Evolutionary conservation across 2,329 filamentous ascomycete species (phyloP), one percentile per base, ranked within the genome.

Genomic region (Paecilomyces variotii): DNA sequence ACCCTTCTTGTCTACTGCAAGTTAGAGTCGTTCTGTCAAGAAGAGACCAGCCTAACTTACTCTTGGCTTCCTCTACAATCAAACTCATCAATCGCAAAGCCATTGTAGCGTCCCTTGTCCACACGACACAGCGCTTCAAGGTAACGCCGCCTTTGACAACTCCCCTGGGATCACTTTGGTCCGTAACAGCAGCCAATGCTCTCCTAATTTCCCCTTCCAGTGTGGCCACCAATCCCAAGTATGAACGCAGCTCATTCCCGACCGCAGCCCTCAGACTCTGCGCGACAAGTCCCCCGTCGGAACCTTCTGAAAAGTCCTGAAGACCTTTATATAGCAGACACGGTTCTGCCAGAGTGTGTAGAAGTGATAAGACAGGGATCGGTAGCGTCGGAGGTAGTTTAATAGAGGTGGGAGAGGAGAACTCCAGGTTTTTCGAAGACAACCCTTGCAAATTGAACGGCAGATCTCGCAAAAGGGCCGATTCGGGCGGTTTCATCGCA

Each of bases 51-150:
- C 58, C 2, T 50, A 53, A 68, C 71, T 81, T 82, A 76, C 84
- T 88, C 65, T 87, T 88, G 0, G 93, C 91, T 70, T 96, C 90
- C 70, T 97, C 92, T 0, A 95, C 91, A 68, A 99, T 96, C 59
- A 96, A 75, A 67, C 90, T 95, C 89, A 99, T 92, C 57, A 99
- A 79, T 14, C 94, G 86, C 65, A 99, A 76, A 0, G 92, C 94
- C 87, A 97, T 95, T 0, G 94, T 99, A 5, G 94, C 91, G 73
- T 99, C 95, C 65, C 93, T 85, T 7, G 92, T 97, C 95, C 95
- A 99, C 26, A 99, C 89, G 2, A 99, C 89, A 67, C 93, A 97
- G 70, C 94, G 83, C 73, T 97, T 97, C 55, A 99, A 78, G 0
- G 94, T 99, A 12, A 99, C 93, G 1, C 92, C 91, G 0, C 90